A percentile compares a stretch with the other conserved stretches of the same genome.
These are phyloP conservation scores for Moricandia moricandioides DNA, from an alignment of 345 rosid species.

Conservation along the genomic window DNA sequence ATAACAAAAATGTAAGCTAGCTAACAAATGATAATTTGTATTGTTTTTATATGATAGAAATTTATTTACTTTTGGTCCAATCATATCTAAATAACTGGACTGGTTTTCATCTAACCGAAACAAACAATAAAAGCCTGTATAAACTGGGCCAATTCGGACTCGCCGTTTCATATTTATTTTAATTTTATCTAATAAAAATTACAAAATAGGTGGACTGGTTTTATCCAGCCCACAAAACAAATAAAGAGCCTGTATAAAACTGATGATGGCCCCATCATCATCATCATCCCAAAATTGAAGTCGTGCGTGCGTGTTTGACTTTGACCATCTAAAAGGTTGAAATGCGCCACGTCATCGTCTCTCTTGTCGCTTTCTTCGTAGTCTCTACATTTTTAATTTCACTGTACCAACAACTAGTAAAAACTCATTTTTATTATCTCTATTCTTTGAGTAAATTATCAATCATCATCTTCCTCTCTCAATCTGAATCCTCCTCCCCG, in stretches of 20 bases:
- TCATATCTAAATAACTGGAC: not conserved
- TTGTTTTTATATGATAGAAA: not conserved
- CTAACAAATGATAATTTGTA: not conserved
- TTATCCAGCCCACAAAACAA: not conserved
- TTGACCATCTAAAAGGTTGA: slow-evolving; percentile 28
- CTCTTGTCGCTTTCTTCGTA: slow-evolving; percentile 17
- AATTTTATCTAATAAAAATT: no score
- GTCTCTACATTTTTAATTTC: slow-evolving; percentile 4
- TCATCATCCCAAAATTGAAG: not conserved
- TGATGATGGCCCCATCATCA: not conserved
- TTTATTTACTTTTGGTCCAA: not conserved
- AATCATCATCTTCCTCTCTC: slow-evolving; percentile 9
- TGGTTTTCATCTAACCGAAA: not conserved
- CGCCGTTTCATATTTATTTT: not conserved
- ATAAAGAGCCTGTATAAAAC: not conserved
- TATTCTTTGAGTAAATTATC: not conserved
- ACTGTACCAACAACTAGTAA: slow-evolving; percentile 28
- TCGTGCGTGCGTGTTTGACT: slow-evolving; percentile 38
- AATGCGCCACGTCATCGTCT: slow-evolving; percentile 32
- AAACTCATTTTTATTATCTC: not conserved
- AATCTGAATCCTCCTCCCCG: not conserved
- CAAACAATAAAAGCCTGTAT: not conserved
- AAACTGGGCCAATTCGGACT: not conserved
- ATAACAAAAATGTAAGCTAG: no score
- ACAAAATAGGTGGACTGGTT: not conserved